These are phyloP conservation scores for Penicillium psychrofluorescens DNA, from an alignment of 495 filamentous ascomycete species.

Conservation along the genomic window DNA sequence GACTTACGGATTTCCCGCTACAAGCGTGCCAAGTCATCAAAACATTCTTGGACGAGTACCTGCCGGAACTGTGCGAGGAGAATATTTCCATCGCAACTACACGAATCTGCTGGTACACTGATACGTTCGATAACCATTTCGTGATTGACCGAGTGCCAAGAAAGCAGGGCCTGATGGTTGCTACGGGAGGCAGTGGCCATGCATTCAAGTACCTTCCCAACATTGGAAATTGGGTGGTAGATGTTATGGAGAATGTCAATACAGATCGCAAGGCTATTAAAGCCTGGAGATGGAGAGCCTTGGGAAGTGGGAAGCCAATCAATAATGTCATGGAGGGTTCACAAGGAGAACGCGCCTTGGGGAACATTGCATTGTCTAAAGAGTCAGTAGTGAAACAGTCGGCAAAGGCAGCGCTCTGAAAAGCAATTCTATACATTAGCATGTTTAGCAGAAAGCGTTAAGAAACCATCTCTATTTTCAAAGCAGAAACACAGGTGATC, in stretches of 20 bases:
- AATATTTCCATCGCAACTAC: constrained; percentile 25
- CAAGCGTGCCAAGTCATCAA: constrained; percentile 11
- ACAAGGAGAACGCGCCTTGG: no score
- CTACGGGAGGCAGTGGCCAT: constrained; percentile 71
- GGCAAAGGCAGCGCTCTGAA: no score
- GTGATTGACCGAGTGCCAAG: constrained; percentile 57
- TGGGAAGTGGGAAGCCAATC: constrained; percentile 8
- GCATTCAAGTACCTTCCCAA: constrained; percentile 76
- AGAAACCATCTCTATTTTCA: no score
- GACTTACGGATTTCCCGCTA: not conserved
- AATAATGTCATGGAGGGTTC: constrained; percentile 29
- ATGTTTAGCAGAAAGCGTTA: no score
- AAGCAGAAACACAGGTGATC: no score
- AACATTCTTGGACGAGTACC: constrained; percentile 24
- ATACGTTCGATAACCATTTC: constrained; percentile 63
- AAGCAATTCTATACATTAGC: no score
- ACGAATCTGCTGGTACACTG: constrained; percentile 75
- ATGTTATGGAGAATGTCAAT: constrained; percentile 41
- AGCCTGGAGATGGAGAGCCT: constrained; percentile 20
- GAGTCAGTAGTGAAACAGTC: no score
- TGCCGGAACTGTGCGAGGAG: constrained; percentile 20
- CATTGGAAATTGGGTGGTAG: constrained; percentile 60
- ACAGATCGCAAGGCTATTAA: constrained; percentile 11
- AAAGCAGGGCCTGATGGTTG: constrained; percentile 53
- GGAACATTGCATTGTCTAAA: no score